A percentile compares a stretch with the other conserved stretches of the same genome.
These are phyloP conservation scores for Linaria vulgaris DNA, from an alignment of 257 asterid genomes.

Conservation along the genomic window DNA sequence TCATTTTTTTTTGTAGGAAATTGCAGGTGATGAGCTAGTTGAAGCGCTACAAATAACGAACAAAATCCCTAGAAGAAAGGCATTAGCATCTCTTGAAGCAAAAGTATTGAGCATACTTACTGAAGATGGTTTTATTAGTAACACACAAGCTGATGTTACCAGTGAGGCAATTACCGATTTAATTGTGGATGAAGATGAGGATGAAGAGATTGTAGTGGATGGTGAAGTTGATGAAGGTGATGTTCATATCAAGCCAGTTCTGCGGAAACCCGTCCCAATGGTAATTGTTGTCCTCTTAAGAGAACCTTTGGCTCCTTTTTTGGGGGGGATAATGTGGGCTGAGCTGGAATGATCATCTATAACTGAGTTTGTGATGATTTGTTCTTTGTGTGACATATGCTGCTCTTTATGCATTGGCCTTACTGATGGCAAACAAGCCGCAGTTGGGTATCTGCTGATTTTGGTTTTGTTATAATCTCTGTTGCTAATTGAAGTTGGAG, in stretches of 20 bases:
- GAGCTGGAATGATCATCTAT: too few species aligned
- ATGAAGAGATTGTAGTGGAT: slow-evolving; percentile 90
- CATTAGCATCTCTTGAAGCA: slow-evolving; percentile 64
- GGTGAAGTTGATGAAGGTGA: slow-evolving; percentile 99
- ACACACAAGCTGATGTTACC: slow-evolving; percentile 44
- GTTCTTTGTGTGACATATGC: not conserved
- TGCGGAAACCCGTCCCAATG: slow-evolving; percentile 58
- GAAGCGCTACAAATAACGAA: slow-evolving; percentile 81
- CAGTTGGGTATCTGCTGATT: not conserved
- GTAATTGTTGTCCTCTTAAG: slow-evolving; percentile 40
- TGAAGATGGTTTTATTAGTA: slow-evolving; percentile 84
- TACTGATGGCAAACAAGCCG: not conserved
- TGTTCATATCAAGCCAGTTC: slow-evolving; percentile 78
- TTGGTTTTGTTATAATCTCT: not conserved
- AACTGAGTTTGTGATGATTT: not conserved
- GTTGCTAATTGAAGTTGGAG: not conserved
- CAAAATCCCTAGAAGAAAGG: slow-evolving; percentile 90
- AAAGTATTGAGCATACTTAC: slow-evolving; percentile 77
- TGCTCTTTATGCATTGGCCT: not conserved
- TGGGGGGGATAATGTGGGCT: not conserved
- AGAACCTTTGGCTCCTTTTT: not conserved
- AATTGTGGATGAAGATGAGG: slow-evolving; percentile 84
- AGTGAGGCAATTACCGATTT: slow-evolving; percentile 63
- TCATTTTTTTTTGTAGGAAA: slow-evolving; percentile 60
- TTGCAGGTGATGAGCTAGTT: slow-evolving; percentile 83